Conservation (phyloP, 352 stramenopile species). For the Peronospora tabacina region DNA sequence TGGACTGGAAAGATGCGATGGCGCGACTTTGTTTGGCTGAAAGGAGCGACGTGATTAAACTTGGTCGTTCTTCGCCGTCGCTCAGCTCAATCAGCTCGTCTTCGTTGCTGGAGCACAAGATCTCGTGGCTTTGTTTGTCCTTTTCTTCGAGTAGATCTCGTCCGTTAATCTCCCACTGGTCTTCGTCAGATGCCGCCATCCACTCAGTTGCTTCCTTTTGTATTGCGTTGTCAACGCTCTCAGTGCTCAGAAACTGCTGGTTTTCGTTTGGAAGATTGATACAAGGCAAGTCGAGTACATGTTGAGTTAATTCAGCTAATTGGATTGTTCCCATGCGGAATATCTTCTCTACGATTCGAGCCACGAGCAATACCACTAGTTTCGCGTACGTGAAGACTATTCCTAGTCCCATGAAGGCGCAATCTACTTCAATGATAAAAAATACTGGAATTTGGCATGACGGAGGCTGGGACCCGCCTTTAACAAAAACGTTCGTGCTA, state of each 20-base stretch:
- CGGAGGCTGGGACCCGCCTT: slow-evolving; percentile 13
- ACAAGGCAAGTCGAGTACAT: slow-evolving; percentile 10
- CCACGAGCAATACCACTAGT: slow-evolving; percentile 13
- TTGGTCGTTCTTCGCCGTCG: slow-evolving; percentile 27
- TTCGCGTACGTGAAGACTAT: slow-evolving; percentile 22
- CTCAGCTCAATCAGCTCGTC: slow-evolving; percentile 37
- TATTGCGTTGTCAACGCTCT: slow-evolving; percentile 6
- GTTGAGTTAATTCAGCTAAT: background rate
- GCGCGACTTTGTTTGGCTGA: slow-evolving; percentile 1
- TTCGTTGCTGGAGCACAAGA: slow-evolving; percentile 15
- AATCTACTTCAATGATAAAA: background rate
- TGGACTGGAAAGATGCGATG: background rate
- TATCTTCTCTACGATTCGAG: slow-evolving; percentile 12
- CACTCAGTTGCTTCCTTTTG: slow-evolving; percentile 9
- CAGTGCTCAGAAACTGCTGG: slow-evolving; percentile 8
- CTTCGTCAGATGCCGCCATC: slow-evolving; percentile 9
- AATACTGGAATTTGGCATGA: background rate
- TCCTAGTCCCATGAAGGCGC: slow-evolving; percentile 19
- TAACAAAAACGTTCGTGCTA: background rate
- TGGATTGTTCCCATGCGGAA: slow-evolving; percentile 7
- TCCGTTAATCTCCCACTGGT: slow-evolving; percentile 20
- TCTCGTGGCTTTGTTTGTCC: background rate
- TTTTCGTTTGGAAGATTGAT: slow-evolving; percentile 11
- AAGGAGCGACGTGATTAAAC: slow-evolving; percentile 3
- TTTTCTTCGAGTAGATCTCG: slow-evolving; percentile 17